Evolutionary conservation across 192 early-diverging fungal species (phyloP).

Genomic region (Entomortierella chlamydospora): DNA sequence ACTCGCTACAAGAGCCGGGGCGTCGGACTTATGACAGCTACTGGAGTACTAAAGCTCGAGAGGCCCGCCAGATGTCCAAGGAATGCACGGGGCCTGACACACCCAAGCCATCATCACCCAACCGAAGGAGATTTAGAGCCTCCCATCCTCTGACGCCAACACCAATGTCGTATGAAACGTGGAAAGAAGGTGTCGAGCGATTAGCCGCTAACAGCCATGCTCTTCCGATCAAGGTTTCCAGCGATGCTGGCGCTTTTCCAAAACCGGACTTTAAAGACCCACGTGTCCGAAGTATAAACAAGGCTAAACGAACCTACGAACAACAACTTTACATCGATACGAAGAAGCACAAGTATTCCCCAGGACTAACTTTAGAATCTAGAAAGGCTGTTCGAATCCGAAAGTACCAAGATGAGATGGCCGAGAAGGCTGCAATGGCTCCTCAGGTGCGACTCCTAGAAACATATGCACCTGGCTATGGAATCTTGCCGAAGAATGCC

Average conservation of each 20-base stretch:
- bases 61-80: not conserved
- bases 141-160: not conserved
- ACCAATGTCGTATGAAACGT: conserved; percentile 12
- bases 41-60: conserved; percentile 12
- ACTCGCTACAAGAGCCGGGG: not conserved
- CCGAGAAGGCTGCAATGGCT: not conserved
- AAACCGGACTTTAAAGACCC: not conserved
- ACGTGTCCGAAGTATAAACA: conserved; percentile 29
- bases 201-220: conserved; percentile 19
- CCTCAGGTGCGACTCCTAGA: not conserved
- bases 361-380: not conserved
- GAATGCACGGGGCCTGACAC: not conserved
- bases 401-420: not conserved
- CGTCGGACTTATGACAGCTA: conserved; percentile 1
- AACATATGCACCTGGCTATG: conserved; percentile 44
- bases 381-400: not conserved
- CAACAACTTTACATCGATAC: conserved; percentile 11
- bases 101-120: not conserved
- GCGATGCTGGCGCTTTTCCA: not conserved
- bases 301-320: conserved; percentile 11
- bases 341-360: not conserved
- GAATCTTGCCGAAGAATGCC: conserved; percentile 22
- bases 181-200: conserved; percentile 17
- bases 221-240: not conserved
- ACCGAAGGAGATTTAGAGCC: conserved; percentile 6